Evolutionary conservation across 768 basidiomycete genomes (phyloP).

Genomic region (Porpolomopsis calyptriformis): DNA sequence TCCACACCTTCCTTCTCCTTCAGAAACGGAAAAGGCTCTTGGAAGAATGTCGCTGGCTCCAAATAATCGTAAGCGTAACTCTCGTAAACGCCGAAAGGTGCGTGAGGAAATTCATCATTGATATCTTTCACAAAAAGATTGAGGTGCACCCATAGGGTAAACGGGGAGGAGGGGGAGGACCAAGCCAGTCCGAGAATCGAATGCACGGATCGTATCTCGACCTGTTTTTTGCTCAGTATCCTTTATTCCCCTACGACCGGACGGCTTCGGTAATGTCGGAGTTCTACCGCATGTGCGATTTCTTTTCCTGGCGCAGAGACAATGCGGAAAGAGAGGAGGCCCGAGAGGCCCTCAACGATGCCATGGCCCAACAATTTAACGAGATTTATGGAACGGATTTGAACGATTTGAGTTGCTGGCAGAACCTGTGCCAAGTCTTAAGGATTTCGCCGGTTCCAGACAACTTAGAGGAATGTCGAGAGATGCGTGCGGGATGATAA

Average conservation of each 20-base stretch:
- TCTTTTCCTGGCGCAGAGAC: constrained; percentile 8
- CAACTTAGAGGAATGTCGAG: constrained; percentile 16
- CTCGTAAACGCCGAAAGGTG: too few relatives aligned
- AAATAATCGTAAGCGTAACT: too few relatives aligned
- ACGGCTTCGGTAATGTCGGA: constrained; percentile 4
- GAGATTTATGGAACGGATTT: constrained; percentile 23
- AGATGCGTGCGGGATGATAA: too few relatives aligned
- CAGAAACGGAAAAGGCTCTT: too few relatives aligned
- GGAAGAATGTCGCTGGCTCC: too few relatives aligned
- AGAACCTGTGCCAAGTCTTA: constrained; percentile 11
- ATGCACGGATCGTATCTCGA: too few relatives aligned
- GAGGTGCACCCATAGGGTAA: too few relatives aligned
- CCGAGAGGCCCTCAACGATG: constrained; percentile 17
- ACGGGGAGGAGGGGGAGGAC: too few relatives aligned
- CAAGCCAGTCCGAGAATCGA: too few relatives aligned
- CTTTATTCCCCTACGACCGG: not conserved
- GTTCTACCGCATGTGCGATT: constrained; percentile 12
- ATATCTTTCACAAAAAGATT: too few relatives aligned
- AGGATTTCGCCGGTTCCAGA: constrained; percentile 21
- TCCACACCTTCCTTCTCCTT: too few relatives aligned
- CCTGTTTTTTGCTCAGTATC: not conserved
- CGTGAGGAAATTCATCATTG: too few relatives aligned
- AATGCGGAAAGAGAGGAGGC: constrained; percentile 11
- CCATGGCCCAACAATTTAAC: constrained; percentile 27
- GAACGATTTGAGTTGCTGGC: constrained; percentile 13